Evolutionary conservation across 1,284 basidiomycete species (phyloP).

Genomic region (Cutaneotrichosporon mucoides): DNA sequence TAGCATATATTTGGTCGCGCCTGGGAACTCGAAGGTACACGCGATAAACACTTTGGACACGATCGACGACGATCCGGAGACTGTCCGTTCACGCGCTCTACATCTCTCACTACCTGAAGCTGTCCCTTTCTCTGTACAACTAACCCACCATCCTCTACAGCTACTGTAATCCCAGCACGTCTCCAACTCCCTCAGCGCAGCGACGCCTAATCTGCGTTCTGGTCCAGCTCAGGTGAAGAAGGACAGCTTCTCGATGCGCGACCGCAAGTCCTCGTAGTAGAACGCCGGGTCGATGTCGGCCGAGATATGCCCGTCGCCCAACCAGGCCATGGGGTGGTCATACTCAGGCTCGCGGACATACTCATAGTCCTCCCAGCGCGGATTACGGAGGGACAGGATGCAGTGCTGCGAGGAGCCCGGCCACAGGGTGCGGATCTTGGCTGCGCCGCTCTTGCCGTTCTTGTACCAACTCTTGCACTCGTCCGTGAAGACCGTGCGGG

Average conservation of each 20-base stretch:
- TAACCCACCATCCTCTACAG: too few species aligned
- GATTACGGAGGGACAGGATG: slow-evolving; percentile 26
- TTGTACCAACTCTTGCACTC: slow-evolving; percentile 34
- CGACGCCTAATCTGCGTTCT: too few species aligned
- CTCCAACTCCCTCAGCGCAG: too few species aligned
- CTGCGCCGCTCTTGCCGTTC: slow-evolving; percentile 13
- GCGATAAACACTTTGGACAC: too few species aligned
- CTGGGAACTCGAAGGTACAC: too few species aligned
- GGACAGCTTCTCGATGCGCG: not conserved
- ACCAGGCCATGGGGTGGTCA: slow-evolving; percentile 14
- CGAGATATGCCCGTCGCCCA: slow-evolving; percentile 17
- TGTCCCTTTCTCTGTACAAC: too few species aligned
- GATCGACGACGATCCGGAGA: too few species aligned
- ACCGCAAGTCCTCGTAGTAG: slow-evolving; percentile 10
- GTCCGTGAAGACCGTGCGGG: slow-evolving; percentile 29
- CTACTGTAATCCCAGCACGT: too few species aligned
- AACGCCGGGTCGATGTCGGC: slow-evolving; percentile 13
- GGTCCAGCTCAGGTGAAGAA: not conserved
- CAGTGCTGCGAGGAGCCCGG: slow-evolving; percentile 20
- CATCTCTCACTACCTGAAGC: too few species aligned
- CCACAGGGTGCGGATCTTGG: slow-evolving; percentile 21
- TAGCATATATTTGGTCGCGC: too few species aligned
- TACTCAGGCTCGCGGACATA: slow-evolving; percentile 11
- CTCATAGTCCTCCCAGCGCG: slow-evolving; percentile 42
- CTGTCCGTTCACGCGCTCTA: too few species aligned